Base-by-base conservation (phyloP, 169 alveolate genomes). In the Plasmodium coatneyi region DNA sequence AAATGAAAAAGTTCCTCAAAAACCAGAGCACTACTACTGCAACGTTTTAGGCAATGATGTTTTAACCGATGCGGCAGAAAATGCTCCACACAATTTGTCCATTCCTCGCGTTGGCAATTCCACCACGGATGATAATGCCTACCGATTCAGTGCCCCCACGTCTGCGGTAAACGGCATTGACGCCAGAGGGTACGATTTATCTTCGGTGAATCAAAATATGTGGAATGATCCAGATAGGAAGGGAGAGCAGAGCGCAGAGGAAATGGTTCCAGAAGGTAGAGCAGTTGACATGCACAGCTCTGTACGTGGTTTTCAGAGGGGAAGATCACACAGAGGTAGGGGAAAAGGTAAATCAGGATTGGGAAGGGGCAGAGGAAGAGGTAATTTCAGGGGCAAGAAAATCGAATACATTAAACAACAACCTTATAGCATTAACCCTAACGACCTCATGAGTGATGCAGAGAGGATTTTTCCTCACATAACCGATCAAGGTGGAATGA, bases 41-140 rank as follows among this genome's bases (percentile, higher is more conserved):
- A 78, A 86, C 25, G 32, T 46, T 72, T 34, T 76, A 34, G 86
- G 82, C 28, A 74, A 86, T 14, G 93, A 86, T 16, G 71, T 22
- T 36, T 34, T 86, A 14, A 70, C 43, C 5, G 74, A 32, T 10
- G 41, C 84, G 16, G 36, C 81, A 28, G 93, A 74, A 76, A 74
- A 52, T 36, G 36, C 14, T 5, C 22, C 66, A 76, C 56, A 32
- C 80, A 9, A 34, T 49, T 52, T 74, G 78, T 32, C n/a, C 4
- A 86, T 52, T 34, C 41, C 28, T 22, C 66, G 25, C 54, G 46
- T 22, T 74, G 54, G 80, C 28, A 56, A 86, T 0, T 43, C 84
- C 41, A 22, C 36, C 41, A 76, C 80, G 3, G 71, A 78, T 1
- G 80, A 66, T 86, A 82, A 49, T 54, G 39, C 28, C 22, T 6